Percentiles rank a stretch among this genome's conserved stretches.
phyloP scores from a whole-genome alignment of 2,329 filamentous ascomycete genomes.

The Alternaria hordeiaustralica region DNA sequence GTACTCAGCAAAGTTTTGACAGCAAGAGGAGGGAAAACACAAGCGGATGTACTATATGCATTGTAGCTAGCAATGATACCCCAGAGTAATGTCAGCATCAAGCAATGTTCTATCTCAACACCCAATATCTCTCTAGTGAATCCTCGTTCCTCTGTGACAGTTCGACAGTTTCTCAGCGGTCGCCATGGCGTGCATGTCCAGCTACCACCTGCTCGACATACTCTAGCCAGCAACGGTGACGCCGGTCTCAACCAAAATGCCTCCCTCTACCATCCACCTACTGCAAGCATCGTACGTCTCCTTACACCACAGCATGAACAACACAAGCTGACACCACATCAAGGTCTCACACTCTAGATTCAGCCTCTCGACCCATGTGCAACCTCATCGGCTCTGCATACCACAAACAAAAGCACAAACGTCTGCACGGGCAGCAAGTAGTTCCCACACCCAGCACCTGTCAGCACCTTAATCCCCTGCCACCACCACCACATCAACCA shows the following conservation, averaged over 20 bases:
- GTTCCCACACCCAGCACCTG: not conserved
- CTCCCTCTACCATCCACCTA: not conserved
- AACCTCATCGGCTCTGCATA: not conserved
- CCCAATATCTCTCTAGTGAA: not conserved
- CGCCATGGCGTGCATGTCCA: not conserved
- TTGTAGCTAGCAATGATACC: not conserved
- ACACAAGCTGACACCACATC: slow-evolving; percentile 1
- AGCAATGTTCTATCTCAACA: not conserved
- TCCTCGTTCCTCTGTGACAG: not conserved
- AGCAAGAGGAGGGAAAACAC: not conserved
- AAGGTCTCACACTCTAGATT: not conserved
- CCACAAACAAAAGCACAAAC: not conserved
- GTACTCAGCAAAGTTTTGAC: not conserved
- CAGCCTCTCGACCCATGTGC: not conserved
- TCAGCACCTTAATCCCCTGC: not conserved
- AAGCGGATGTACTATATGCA: not conserved
- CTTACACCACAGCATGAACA: not conserved
- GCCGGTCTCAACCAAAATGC: not conserved
- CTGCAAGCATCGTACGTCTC: not conserved
- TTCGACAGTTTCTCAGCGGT: not conserved
- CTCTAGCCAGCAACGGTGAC: not conserved
- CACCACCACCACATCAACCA: not conserved
- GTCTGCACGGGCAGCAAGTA: not conserved
- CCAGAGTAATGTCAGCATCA: not conserved
- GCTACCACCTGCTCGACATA: not conserved